phyloP scores from a whole-genome alignment of 306 rosid genomes.

The Styphnolobium japonicum region DNA sequence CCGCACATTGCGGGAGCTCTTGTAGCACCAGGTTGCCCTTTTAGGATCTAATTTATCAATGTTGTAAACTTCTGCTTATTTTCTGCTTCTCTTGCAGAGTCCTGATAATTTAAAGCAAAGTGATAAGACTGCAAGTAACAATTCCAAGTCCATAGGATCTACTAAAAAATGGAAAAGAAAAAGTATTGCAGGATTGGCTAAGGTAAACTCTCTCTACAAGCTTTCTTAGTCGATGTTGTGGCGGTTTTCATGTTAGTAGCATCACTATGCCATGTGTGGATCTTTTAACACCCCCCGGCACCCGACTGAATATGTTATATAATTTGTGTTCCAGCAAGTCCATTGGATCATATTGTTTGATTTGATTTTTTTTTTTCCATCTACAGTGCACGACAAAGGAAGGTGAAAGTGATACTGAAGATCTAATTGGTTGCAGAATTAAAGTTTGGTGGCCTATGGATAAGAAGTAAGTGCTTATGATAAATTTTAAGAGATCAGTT shows the following conservation, averaged over 20 bases:
- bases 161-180: slow-evolving; percentile 66
- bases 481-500: slow-evolving; percentile 20
- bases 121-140: slow-evolving; percentile 43
- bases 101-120: slow-evolving; percentile 33
- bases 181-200: slow-evolving; percentile 60
- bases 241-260: neutral
- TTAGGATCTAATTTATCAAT: slow-evolving; percentile 10
- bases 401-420: slow-evolving; percentile 68
- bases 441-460: slow-evolving; percentile 99
- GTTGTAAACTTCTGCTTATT: slow-evolving; percentile 18
- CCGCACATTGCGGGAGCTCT: too few species aligned
- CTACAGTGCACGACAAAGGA: slow-evolving; percentile 60
- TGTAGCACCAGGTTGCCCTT: too few species aligned
- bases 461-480: slow-evolving; percentile 59
- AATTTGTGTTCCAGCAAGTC: neutral
- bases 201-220: slow-evolving; percentile 48
- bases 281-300: neutral
- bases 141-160: slow-evolving; percentile 46
- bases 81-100: slow-evolving; percentile 53
- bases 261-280: slow-evolving; percentile 1
- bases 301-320: neutral
- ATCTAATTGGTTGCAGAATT: slow-evolving; percentile 85
- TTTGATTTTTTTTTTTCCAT: slow-evolving; percentile 27
- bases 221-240: slow-evolving; percentile 7
- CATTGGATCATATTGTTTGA: slow-evolving; percentile 18